Evolutionary conservation across 768 basidiomycete species (phyloP).

Genomic region (Hirschioporus abietinus): DNA sequence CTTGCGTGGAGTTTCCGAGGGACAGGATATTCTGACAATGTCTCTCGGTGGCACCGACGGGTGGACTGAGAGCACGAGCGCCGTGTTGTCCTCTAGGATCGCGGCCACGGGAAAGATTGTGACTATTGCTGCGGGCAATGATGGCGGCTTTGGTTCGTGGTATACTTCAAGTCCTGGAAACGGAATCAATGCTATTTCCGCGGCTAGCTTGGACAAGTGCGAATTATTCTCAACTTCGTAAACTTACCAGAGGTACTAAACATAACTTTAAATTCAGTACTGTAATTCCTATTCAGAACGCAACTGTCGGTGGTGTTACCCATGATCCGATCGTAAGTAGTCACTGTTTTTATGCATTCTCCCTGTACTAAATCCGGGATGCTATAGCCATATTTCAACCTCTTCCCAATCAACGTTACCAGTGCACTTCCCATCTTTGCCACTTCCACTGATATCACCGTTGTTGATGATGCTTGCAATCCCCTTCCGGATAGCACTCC

Average conservation of each 20-base stretch:
- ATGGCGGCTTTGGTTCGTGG: constrained; percentile 55
- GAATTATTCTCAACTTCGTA: not conserved
- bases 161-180: constrained; percentile 49
- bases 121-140: constrained; percentile 54
- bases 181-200: constrained; percentile 52
- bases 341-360: not conserved
- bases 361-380: not conserved
- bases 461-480: constrained; percentile 26
- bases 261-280: constrained; percentile 22
- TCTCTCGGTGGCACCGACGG: constrained; percentile 60
- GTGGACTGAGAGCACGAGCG: constrained; percentile 52
- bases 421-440: constrained; percentile 29
- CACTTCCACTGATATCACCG: constrained; percentile 22
- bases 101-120: constrained; percentile 53
- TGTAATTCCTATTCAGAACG: constrained; percentile 51
- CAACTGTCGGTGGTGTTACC: constrained; percentile 42
- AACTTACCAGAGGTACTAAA: not conserved
- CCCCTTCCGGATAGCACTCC: constrained; percentile 23
- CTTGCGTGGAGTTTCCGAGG: constrained; percentile 44
- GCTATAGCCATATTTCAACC: constrained; percentile 2
- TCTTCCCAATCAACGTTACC: constrained; percentile 19
- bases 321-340: constrained; percentile 34
- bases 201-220: constrained; percentile 47
- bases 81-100: constrained; percentile 57
- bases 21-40: constrained; percentile 58